Conservation (phyloP, 208 protist genomes). For the Leishmania braziliensis region DNA sequence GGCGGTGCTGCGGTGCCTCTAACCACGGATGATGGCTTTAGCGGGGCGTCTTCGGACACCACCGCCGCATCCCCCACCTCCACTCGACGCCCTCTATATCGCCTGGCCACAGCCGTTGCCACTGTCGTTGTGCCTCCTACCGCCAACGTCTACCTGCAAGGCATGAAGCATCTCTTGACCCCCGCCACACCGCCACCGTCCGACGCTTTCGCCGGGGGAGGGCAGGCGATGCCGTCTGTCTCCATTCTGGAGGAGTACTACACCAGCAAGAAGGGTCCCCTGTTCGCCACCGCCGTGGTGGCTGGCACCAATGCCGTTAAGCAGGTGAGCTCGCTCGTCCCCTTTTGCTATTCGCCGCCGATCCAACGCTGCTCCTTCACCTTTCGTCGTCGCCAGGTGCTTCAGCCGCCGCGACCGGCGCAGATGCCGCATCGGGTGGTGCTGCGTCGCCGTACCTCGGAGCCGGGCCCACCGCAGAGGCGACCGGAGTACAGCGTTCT, state of each 20-base stretch:
- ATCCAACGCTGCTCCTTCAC: slow-evolving; percentile 91
- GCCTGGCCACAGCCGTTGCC: slow-evolving; percentile 79
- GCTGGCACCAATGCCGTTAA: slow-evolving; percentile 95
- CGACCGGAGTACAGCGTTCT: slow-evolving; percentile 71
- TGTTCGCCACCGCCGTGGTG: slow-evolving; percentile 88
- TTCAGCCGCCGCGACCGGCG: slow-evolving; percentile 38
- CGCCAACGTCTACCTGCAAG: slow-evolving; percentile 61
- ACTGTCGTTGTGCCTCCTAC: slow-evolving; percentile 79
- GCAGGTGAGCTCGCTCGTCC: slow-evolving; percentile 90
- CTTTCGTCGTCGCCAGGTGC: slow-evolving; percentile 71
- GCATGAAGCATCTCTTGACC: slow-evolving; percentile 72
- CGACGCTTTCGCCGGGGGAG: slow-evolving; percentile 2
- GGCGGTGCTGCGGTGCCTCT: background rate
- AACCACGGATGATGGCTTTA: background rate
- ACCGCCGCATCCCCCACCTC: background rate
- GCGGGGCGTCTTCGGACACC: slow-evolving; percentile 7
- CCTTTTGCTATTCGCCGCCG: slow-evolving; percentile 94
- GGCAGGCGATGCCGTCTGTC: slow-evolving; percentile 21
- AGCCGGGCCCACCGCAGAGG: slow-evolving; percentile 32
- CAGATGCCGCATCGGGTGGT: slow-evolving; percentile 82
- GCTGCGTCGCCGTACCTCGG: slow-evolving; percentile 54
- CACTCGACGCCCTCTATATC: slow-evolving; percentile 46
- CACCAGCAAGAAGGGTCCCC: slow-evolving; percentile 78
- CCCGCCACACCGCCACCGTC: slow-evolving; percentile 30
- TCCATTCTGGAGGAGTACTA: slow-evolving; percentile 88